Conservation (phyloP, 768 basidiomycete genomes). For the Mrakia frigida region DNA sequence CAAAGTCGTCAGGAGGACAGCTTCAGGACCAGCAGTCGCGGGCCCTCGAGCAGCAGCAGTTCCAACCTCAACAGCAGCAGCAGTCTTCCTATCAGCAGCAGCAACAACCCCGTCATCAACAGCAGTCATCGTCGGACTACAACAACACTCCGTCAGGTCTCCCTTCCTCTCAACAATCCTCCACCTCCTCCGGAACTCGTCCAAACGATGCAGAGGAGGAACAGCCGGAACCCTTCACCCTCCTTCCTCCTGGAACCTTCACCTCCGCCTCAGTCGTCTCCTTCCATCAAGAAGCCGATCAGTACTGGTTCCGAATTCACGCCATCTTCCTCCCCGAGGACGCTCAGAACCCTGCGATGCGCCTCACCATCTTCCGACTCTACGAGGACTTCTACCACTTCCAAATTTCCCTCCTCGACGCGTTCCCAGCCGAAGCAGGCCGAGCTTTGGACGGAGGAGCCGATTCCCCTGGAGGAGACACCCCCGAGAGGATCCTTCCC, state of each 20-base stretch:
- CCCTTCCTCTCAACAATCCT: constrained; percentile 4
- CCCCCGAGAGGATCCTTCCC: constrained; percentile 68
- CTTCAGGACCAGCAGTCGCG: constrained; percentile 25
- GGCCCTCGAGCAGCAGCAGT: constrained; percentile 27
- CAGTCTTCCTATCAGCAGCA: not conserved
- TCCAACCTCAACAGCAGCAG: constrained; percentile 35
- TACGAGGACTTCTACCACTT: constrained; percentile 99
- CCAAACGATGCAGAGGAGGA: constrained; percentile 35
- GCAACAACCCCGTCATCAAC: not conserved
- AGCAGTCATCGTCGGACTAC: not conserved
- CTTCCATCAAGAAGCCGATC: constrained; percentile 90
- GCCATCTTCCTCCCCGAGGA: constrained; percentile 81
- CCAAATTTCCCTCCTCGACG: constrained; percentile 78
- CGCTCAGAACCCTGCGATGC: constrained; percentile 54
- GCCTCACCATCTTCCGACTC: constrained; percentile 82
- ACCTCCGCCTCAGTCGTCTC: constrained; percentile 83
- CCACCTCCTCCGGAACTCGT: constrained; percentile 31
- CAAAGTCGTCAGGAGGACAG: constrained; percentile 28
- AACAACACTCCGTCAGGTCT: not conserved
- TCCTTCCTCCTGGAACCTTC: constrained; percentile 59
- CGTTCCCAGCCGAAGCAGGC: constrained; percentile 88
- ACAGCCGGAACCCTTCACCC: constrained; percentile 7
- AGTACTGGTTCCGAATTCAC: constrained; percentile 92
- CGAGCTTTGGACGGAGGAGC: constrained; percentile 43
- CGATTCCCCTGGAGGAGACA: constrained; percentile 32